Evolutionary conservation across 1,139 yeast species (phyloP).

Genomic region (Pichia sp.): DNA sequence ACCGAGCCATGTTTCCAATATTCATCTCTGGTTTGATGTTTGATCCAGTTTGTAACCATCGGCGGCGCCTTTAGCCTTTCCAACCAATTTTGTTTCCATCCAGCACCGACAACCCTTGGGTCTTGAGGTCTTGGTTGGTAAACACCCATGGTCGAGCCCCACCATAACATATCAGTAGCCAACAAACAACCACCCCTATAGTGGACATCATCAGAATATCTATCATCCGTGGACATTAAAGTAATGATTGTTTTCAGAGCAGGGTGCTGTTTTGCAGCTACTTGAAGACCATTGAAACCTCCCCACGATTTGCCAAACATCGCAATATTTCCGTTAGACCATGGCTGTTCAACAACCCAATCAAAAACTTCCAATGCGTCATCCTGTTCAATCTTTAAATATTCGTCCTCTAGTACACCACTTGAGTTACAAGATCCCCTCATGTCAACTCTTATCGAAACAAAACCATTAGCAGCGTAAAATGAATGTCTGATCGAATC

Average conservation of each 20-base stretch:
- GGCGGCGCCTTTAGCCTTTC: conserved; percentile 29
- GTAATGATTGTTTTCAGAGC: conserved; percentile 34
- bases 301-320: conserved; percentile 42
- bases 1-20: conserved; percentile 38
- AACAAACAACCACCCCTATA: conserved; percentile 35
- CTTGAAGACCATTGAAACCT: conserved; percentile 35
- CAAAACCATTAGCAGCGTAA: conserved; percentile 36
- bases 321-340: conserved; percentile 36
- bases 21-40: conserved; percentile 33
- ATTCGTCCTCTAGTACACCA: conserved; percentile 33
- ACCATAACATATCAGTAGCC: conserved; percentile 37
- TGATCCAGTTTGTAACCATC: conserved; percentile 31
- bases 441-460: conserved; percentile 35
- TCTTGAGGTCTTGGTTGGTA: conserved; percentile 37
- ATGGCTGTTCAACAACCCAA: conserved; percentile 30
- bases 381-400: conserved; percentile 32
- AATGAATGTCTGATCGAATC: conserved; percentile 36
- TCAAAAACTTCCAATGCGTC: conserved; percentile 34
- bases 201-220: conserved; percentile 37
- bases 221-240: conserved; percentile 35
- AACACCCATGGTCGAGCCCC: conserved; percentile 36
- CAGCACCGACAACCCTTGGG: conserved; percentile 29
- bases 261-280: conserved; percentile 37
- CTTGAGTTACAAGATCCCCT: conserved; percentile 35
- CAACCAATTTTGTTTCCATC: conserved; percentile 33